These are phyloP conservation scores for Coemansia sp. DNA, from an alignment of 192 early-diverging fungal genomes.

Conservation along the genomic window DNA sequence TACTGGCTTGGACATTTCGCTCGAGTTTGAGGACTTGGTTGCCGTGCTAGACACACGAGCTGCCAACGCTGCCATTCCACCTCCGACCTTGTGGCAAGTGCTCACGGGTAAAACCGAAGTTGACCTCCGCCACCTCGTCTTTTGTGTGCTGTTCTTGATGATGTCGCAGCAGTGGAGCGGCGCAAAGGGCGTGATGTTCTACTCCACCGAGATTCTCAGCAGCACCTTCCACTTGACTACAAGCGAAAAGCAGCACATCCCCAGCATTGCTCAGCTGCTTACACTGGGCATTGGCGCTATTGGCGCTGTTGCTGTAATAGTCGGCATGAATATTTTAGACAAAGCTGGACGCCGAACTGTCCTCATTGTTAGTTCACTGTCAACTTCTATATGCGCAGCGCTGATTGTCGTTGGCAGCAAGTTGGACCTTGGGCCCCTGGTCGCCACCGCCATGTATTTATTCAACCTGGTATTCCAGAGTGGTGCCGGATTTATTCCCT, in stretches of 20 bases:
- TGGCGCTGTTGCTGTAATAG: constrained; percentile 73
- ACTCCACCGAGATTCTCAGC: constrained; percentile 77
- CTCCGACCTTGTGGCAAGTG: constrained; percentile 47
- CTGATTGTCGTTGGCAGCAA: constrained; percentile 65
- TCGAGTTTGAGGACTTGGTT: constrained; percentile 67
- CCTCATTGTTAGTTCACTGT: constrained; percentile 67
- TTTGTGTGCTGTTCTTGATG: constrained; percentile 71
- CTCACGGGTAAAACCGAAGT: constrained; percentile 45
- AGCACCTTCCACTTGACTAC: constrained; percentile 55
- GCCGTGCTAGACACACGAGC: constrained; percentile 29
- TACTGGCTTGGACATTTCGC: constrained; percentile 46
- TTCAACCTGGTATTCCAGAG: constrained; percentile 84
- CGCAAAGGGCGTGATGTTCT: constrained; percentile 89
- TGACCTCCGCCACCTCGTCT: constrained; percentile 67
- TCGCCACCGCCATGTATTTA: constrained; percentile 67
- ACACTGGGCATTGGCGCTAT: constrained; percentile 81
- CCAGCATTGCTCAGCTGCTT: constrained; percentile 68
- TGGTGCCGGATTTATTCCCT: constrained; percentile 89
- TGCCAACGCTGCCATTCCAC: constrained; percentile 26
- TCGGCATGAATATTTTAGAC: constrained; percentile 78
- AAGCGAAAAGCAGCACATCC: constrained; percentile 47
- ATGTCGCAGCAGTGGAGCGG: constrained; percentile 88
- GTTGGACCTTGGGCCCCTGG: constrained; percentile 58
- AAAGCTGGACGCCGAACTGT: constrained; percentile 68
- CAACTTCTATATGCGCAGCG: constrained; percentile 63